Percentiles rank a stretch among this genome's conserved stretches.
phyloP scores from a whole-genome alignment of 2,329 filamentous ascomycete genomes.

The Trichoderma harzianum region DNA sequence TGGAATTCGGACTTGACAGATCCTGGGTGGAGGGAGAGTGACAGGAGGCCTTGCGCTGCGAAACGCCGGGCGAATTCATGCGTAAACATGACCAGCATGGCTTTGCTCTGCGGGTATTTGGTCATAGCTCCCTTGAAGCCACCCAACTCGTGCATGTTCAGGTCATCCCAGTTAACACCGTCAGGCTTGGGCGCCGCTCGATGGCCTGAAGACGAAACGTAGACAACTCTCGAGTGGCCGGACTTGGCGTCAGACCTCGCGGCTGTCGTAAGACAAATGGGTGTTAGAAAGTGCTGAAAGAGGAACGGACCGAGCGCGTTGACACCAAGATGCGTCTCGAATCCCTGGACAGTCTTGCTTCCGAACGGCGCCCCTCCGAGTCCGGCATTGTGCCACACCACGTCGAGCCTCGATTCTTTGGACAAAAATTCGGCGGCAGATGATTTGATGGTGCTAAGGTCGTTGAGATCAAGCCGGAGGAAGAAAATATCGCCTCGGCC shows the following conservation, averaged over 20 bases:
- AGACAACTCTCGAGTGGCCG: neutral
- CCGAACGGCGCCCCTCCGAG: neutral
- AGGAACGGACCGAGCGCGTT: neutral
- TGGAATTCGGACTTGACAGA: neutral
- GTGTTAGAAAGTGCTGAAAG: neutral
- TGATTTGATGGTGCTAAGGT: neutral
- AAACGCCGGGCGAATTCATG: neutral
- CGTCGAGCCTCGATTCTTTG: neutral
- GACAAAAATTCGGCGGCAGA: neutral
- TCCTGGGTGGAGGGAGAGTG: neutral
- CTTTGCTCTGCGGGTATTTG: neutral
- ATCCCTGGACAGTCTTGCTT: neutral
- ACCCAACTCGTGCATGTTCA: neutral
- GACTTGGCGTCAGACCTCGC: neutral
- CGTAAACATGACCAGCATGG: neutral
- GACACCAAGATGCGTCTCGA: neutral
- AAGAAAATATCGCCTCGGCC: neutral
- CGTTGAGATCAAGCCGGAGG: neutral
- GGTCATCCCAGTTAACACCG: neutral
- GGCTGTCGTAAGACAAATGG: neutral
- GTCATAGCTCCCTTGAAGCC: neutral
- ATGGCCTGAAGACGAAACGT: neutral
- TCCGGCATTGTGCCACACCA: neutral
- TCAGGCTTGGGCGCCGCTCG: neutral
- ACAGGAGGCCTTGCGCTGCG: neutral